A percentile compares a stretch with the other conserved stretches of the same genome.
Conservation (phyloP, 495 filamentous ascomycete genomes). For the Penicillium goetzii region DNA sequence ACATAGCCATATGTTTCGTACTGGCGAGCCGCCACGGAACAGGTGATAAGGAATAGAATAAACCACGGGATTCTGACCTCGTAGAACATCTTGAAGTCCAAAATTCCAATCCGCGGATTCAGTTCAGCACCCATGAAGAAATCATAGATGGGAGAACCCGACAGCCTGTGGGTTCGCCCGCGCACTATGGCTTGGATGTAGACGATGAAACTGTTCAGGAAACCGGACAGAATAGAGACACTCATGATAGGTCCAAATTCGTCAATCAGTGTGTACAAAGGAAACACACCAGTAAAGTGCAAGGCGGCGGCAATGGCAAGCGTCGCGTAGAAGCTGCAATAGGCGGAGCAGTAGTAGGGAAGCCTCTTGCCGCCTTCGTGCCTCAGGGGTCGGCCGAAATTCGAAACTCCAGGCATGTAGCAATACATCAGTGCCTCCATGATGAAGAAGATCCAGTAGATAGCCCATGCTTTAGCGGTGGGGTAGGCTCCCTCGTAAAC, state of each 20-base stretch:
- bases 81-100: slow-evolving; percentile 99
- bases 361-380: slow-evolving; percentile 77
- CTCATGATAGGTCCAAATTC: neutral
- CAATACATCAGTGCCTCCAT: neutral
- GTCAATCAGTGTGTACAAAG: neutral
- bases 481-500: slow-evolving; percentile 1
- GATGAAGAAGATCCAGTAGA: neutral
- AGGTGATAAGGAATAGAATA: slow-evolving; percentile 78
- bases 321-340: slow-evolving; percentile 78
- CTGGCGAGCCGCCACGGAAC: slow-evolving; percentile 76
- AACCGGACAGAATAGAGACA: neutral
- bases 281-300: slow-evolving; percentile 28
- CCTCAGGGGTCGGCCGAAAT: slow-evolving; percentile 46
- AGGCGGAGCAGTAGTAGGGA: slow-evolving; percentile 84
- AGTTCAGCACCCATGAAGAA: slow-evolving; percentile 99
- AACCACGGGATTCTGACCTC: slow-evolving; percentile 96
- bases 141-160: slow-evolving; percentile 88
- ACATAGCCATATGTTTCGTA: slow-evolving; percentile 87
- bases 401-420: neutral
- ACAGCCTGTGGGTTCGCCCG: slow-evolving; percentile 85
- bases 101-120: slow-evolving; percentile 83
- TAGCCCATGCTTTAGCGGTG: neutral
- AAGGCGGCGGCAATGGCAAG: slow-evolving; percentile 64
- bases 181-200: slow-evolving; percentile 67
- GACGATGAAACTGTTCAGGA: slow-evolving; percentile 1